phyloP scores from a whole-genome alignment of 208 protist species.

The Entamoeba dispar region DNA sequence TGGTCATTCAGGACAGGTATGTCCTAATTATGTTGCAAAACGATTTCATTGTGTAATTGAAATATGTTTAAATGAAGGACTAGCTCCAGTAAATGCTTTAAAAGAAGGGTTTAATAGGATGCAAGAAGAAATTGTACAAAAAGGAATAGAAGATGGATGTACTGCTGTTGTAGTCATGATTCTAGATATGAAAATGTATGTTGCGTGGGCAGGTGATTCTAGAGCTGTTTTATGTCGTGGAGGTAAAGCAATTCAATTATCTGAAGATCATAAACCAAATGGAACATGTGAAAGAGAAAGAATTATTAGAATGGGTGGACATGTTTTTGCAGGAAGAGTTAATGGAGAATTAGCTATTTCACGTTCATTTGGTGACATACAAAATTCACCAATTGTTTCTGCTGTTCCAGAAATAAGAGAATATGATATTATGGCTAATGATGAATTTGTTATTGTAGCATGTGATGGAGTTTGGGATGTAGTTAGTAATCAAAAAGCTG shows the following conservation, averaged over 20 bases:
- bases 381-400: slow-evolving; percentile 33
- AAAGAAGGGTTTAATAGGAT: neutral
- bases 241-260: slow-evolving; percentile 13
- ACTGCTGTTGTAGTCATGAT: slow-evolving; percentile 1
- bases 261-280: slow-evolving; percentile 39
- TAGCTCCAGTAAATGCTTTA: neutral
- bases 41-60: neutral
- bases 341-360: slow-evolving; percentile 38
- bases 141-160: neutral
- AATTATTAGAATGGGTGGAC: slow-evolving; percentile 36
- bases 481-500: slow-evolving; percentile 26
- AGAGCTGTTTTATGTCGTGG: slow-evolving; percentile 26
- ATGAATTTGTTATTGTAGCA: slow-evolving; percentile 40
- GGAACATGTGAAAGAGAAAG: slow-evolving; percentile 30
- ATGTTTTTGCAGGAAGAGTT: slow-evolving; percentile 31
- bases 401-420: neutral
- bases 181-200: neutral
- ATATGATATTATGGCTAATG: neutral
- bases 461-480: slow-evolving; percentile 49
- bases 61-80: neutral
- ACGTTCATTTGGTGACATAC: slow-evolving; percentile 37
- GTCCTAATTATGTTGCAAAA: neutral
- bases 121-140: neutral
- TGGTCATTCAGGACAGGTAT: slow-evolving; percentile 1
- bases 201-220: slow-evolving; percentile 36